Percentiles rank a stretch among this genome's conserved stretches.
These are phyloP conservation scores for Lecanicillium sp. DNA, from an alignment of 2,329 filamentous ascomycete genomes.

Conservation along the genomic window DNA sequence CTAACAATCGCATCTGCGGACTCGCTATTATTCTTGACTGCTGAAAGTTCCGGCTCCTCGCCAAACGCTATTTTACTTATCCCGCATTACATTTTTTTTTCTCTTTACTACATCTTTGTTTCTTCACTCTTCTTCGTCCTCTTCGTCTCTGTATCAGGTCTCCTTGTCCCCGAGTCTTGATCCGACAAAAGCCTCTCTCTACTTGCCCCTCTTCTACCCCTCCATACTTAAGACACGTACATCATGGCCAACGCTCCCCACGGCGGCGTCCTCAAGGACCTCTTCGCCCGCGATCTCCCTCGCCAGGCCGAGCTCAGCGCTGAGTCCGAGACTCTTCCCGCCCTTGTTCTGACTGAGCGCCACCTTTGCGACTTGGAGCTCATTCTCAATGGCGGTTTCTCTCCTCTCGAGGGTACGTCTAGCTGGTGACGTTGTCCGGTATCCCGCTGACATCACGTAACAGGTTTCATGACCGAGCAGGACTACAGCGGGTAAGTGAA, in stretches of 20 bases:
- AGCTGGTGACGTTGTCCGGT: conserved; percentile 4
- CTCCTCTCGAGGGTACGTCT: conserved; percentile 81
- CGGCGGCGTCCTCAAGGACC: conserved; percentile 95
- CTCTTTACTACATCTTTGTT: conserved; percentile 8
- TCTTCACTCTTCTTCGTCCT: conserved; percentile 14
- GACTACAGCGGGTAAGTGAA: conserved; percentile 81
- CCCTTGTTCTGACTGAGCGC: conserved; percentile 80
- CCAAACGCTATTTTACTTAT: conserved; percentile 1
- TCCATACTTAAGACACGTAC: conserved; percentile 18
- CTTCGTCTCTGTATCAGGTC: conserved; percentile 10
- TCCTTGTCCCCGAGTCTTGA: not conserved
- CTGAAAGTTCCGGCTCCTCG: conserved; percentile 12
- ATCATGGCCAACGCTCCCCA: conserved; percentile 68
- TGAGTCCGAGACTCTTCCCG: conserved; percentile 82
- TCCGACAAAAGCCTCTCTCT: not conserved
- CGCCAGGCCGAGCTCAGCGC: conserved; percentile 70
- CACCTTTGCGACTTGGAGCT: conserved; percentile 97
- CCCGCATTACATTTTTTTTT: conserved; percentile 9
- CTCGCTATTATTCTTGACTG: conserved; percentile 13
- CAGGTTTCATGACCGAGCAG: conserved; percentile 94
- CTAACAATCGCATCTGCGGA: conserved; percentile 11
- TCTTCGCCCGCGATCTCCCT: conserved; percentile 86
- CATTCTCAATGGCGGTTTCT: conserved; percentile 96
- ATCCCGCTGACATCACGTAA: conserved; percentile 15
- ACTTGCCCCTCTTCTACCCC: conserved; percentile 1